Evolutionary conservation across 2,329 filamentous ascomycete species (phyloP), one percentile per base, ranked within the genome.

Genomic region (Dendrostoma leiphaemia): DNA sequence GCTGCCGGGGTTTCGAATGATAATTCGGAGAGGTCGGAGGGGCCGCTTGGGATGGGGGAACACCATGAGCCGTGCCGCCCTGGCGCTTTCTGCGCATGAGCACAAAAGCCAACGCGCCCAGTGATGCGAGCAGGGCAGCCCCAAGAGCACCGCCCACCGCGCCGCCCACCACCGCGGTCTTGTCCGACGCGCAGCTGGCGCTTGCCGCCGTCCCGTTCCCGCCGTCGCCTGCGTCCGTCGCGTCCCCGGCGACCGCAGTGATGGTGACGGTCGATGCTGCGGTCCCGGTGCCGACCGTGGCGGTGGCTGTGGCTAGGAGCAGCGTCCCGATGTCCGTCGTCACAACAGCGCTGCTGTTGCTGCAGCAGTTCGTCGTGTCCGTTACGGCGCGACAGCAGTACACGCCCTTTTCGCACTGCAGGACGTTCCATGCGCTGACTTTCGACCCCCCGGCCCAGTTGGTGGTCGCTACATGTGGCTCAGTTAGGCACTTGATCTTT

Each of bases 91-190:
- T 24, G 7, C 44, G 44, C 45, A 35, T 37, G 12, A 48, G 29
- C 43, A 63, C 31, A 21, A 58, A 54, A 1, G 51, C 58, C 9
- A 63, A 28, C 3, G 57, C 57, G 6, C 55, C 62, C 3, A 64
- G 51, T 3, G 61, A 60, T 2, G 58, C 61, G 15, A 64, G 51
- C 21, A 64, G 50, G 21, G 58, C 61, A n/a, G 57, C 59, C 6
- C 61, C 61, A 4, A 64, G 52, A 4, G 51, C 56, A 21, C 59
- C 60, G 9, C 62, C 60, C 2, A 63, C 59, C 1, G 60, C 60
- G 4, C 60, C 61, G 9, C 60, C 61, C 23, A 64, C 60, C 3
- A 61, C 53, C 1, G 58, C 60, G 12, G 60, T 51, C 6, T 60
- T 63, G 44, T 63, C 56, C 28, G 57, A 56, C 1, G 62, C 61